Conservation (phyloP, 1,284 basidiomycete species). For the Fistulinella cinereoalba region DNA sequence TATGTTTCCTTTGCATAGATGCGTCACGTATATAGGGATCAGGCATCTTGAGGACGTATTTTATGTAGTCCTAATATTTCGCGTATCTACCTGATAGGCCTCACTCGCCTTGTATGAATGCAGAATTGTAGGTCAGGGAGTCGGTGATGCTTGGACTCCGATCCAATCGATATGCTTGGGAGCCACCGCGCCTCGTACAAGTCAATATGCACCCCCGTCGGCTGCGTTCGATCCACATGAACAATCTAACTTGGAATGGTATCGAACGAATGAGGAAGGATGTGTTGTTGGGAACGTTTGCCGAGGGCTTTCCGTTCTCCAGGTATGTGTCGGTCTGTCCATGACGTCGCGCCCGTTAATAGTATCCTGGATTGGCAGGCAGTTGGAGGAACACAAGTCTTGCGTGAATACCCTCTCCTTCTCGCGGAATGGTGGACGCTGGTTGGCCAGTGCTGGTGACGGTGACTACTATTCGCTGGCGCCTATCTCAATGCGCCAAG, state of each 20-base stretch:
- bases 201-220: constrained; percentile 13
- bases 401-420: constrained; percentile 72
- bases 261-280: constrained; percentile 22
- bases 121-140: constrained; percentile 18
- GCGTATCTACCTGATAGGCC: constrained; percentile 27
- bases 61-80: constrained; percentile 36
- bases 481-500: constrained; percentile 8
- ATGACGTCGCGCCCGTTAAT: constrained; percentile 2
- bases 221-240: constrained; percentile 17
- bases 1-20: constrained; percentile 26
- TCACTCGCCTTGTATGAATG: constrained; percentile 19
- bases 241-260: constrained; percentile 23
- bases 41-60: constrained; percentile 38
- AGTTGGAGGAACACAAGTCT: constrained; percentile 56
- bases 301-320: constrained; percentile 32
- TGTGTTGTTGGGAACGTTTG: constrained; percentile 18
- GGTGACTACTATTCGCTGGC: constrained; percentile 44
- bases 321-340: constrained; percentile 21
- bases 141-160: too few species aligned
- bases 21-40: constrained; percentile 35
- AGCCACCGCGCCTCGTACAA: background rate
- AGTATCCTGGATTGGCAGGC: constrained; percentile 41
- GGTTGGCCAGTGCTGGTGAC: constrained; percentile 75
- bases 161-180: too few species aligned
- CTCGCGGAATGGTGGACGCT: constrained; percentile 59